A percentile compares a stretch with the other conserved stretches of the same genome.
Conservation (phyloP, 129 eudicot species). For the Sambucus nigra region DNA sequence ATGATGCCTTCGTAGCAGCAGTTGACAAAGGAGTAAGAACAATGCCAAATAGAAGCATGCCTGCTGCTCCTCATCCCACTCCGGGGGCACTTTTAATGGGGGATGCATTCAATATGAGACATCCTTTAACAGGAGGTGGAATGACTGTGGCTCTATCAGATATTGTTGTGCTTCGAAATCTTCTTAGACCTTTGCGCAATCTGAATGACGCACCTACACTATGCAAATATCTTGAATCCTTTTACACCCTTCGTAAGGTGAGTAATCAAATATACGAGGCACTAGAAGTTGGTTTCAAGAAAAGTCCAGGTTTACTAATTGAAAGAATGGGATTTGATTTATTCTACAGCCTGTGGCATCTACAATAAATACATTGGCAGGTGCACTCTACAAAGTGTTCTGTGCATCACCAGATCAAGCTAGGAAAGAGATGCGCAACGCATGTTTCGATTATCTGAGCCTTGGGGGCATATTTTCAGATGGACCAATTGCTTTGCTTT, state of each 20-base stretch:
- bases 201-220: conserved; percentile 42
- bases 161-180: conserved; percentile 56
- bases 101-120: conserved; percentile 78
- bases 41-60: conserved; percentile 79
- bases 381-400: conserved; percentile 45
- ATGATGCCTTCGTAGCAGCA: conserved; percentile 42
- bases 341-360: conserved; percentile 49
- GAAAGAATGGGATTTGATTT: background rate
- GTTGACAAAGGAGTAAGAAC: conserved; percentile 59
- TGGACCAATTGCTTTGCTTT: conserved; percentile 44
- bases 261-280: no score
- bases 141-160: conserved; percentile 75
- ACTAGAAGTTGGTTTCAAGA: no score
- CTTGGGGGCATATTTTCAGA: conserved; percentile 44
- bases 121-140: conserved; percentile 80
- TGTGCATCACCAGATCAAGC: conserved; percentile 55
- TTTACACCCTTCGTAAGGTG: conserved; percentile 77
- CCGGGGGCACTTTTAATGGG: conserved; percentile 74
- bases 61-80: conserved; percentile 61
- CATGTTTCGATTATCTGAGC: conserved; percentile 50
- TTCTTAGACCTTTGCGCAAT: conserved; percentile 39
- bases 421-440: conserved; percentile 48
- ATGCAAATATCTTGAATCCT: conserved; percentile 49
- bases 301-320: no score
- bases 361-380: conserved; percentile 52